A percentile compares a stretch with the other conserved stretches of the same genome.
phyloP scores from a whole-genome alignment of 257 asterid genomes.

The Datura wrightii region DNA sequence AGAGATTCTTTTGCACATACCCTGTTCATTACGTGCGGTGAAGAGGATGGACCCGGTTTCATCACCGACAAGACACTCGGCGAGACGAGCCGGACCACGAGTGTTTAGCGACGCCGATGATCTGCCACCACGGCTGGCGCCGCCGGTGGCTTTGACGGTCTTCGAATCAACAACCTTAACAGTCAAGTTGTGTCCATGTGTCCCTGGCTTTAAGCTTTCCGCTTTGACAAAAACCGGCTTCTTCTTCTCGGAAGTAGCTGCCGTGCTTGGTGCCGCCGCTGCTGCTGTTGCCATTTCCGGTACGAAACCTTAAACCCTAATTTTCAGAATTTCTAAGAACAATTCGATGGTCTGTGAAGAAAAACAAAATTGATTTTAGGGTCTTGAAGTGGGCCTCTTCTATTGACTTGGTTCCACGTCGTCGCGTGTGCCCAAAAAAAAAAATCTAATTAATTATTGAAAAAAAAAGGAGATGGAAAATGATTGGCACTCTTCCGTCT shows the following conservation, averaged over 20 bases:
- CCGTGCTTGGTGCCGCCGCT: constrained; percentile 20
- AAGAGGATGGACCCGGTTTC: constrained; percentile 48
- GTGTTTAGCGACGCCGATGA: constrained; percentile 37
- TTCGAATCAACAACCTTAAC: constrained; percentile 51
- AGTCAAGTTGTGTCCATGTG: constrained; percentile 50
- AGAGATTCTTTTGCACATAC: constrained; percentile 24
- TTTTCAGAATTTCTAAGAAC: not conserved
- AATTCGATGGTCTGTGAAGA: not conserved
- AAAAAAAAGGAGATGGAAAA: not conserved
- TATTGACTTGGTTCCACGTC: constrained; percentile 16
- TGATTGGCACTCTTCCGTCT: not conserved
- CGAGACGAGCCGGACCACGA: constrained; percentile 41
- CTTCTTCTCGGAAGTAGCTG: constrained; percentile 41
- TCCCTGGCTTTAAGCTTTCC: constrained; percentile 48
- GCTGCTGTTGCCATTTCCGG: constrained; percentile 43
- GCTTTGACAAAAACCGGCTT: constrained; percentile 54
- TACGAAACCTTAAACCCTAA: constrained; percentile 39
- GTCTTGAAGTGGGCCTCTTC: constrained; percentile 14
- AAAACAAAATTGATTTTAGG: not conserved
- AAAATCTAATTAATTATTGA: not conserved
- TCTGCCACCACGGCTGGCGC: constrained; percentile 32
- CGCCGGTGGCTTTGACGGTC: constrained; percentile 34
- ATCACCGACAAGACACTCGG: constrained; percentile 54
- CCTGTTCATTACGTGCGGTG: constrained; percentile 54
- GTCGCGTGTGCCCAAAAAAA: not conserved